A percentile compares a stretch with the other conserved stretches of the same genome.
Conservation (phyloP, 2,329 filamentous ascomycete genomes). For the Gyromitra esculenta region DNA sequence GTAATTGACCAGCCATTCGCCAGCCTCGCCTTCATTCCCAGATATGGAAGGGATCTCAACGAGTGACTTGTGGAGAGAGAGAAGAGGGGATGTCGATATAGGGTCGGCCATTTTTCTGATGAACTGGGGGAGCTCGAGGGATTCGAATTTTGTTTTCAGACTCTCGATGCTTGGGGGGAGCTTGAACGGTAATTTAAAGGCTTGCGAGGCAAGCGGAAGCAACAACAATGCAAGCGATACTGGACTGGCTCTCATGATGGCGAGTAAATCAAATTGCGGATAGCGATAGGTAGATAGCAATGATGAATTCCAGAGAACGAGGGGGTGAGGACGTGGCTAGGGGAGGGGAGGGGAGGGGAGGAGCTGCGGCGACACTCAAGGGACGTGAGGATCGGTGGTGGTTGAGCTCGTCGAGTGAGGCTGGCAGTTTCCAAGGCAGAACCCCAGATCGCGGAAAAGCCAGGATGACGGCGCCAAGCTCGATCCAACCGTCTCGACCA, state of each 20-base stretch:
- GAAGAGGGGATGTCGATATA: constrained; percentile 63
- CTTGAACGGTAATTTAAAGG: constrained; percentile 48
- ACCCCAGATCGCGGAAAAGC: constrained; percentile 10
- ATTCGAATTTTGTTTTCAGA: constrained; percentile 45
- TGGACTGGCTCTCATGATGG: constrained; percentile 42
- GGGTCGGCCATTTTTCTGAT: constrained; percentile 52
- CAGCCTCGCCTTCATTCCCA: constrained; percentile 74
- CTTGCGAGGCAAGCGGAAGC: constrained; percentile 34
- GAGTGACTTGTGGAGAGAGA: constrained; percentile 79
- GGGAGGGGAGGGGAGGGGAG: not conserved
- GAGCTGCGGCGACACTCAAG: not conserved
- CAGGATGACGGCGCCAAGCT: constrained; percentile 46
- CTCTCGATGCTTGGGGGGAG: constrained; percentile 35
- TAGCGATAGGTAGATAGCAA: constrained; percentile 1
- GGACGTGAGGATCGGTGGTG: constrained; percentile 3
- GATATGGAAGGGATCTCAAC: constrained; percentile 77
- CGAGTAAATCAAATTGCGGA: constrained; percentile 1
- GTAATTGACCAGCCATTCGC: constrained; percentile 73
- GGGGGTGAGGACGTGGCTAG: not conserved
- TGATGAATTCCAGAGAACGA: constrained; percentile 13
- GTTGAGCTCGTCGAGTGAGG: not conserved
- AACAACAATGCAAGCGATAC: constrained; percentile 34
- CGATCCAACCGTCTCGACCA: not conserved
- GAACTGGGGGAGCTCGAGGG: constrained; percentile 51
- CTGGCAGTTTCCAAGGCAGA: constrained; percentile 27